Evolutionary conservation across 495 filamentous ascomycete genomes (phyloP).

Genomic region (Podospora anserina): DNA sequence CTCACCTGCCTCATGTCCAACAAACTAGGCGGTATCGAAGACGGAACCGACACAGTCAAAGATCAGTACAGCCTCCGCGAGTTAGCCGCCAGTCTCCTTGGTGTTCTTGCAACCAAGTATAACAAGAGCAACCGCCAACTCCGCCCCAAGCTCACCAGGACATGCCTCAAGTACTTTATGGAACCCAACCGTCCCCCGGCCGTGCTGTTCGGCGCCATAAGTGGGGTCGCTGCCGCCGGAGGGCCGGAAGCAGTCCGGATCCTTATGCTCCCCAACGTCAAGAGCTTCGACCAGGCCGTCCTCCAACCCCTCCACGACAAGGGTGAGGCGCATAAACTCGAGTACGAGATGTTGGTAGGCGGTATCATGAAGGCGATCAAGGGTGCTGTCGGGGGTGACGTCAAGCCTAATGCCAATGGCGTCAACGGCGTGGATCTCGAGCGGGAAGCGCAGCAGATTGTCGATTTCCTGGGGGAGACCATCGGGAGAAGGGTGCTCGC

Average conservation of each 20-base stretch:
- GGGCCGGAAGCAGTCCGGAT: conserved; percentile 75
- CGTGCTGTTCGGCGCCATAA: conserved; percentile 82
- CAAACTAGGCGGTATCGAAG: conserved; percentile 61
- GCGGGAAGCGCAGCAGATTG: conserved; percentile 51
- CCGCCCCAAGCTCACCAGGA: conserved; percentile 82
- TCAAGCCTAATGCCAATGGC: conserved; percentile 22
- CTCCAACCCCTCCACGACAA: conserved; percentile 59
- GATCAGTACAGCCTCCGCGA: conserved; percentile 82
- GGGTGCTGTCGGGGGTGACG: not conserved
- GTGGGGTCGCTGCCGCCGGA: conserved; percentile 70
- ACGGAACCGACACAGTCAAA: conserved; percentile 35
- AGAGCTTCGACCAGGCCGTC: conserved; percentile 65
- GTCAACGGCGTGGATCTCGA: conserved; percentile 32
- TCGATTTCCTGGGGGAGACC: conserved; percentile 53
- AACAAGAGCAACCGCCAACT: conserved; percentile 68
- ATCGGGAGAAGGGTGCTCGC: conserved; percentile 58
- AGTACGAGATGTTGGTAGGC: conserved; percentile 61
- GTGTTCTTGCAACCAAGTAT: conserved; percentile 70
- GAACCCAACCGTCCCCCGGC: conserved; percentile 75
- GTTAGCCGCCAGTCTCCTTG: conserved; percentile 73
- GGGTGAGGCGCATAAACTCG: conserved; percentile 50
- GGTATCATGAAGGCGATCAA: conserved; percentile 61
- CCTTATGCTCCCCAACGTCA: conserved; percentile 76
- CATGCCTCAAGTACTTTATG: conserved; percentile 85
- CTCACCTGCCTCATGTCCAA: conserved; percentile 88